Conservation (phyloP, 163 green algal genomes). For the Chlamydomonas reinhardtii region DNA sequence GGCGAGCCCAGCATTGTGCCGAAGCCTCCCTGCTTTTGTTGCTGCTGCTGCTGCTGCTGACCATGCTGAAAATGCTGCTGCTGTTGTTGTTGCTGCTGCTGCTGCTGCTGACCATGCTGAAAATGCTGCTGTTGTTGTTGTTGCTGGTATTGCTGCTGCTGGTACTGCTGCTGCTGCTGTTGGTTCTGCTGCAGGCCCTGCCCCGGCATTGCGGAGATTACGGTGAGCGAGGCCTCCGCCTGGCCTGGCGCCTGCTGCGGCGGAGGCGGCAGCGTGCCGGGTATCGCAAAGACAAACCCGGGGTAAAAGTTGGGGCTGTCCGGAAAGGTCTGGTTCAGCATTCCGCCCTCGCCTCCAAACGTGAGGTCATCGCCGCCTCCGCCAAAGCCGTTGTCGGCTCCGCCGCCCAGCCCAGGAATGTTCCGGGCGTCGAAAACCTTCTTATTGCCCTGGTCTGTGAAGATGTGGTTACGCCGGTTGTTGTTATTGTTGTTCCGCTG, state of each 20-base stretch:
- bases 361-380: not conserved
- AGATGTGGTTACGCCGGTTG: slow-evolving; percentile 24
- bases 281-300: slow-evolving; percentile 42
- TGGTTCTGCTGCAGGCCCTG: no score
- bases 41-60: not conserved
- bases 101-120: no score
- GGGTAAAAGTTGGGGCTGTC: slow-evolving; percentile 53
- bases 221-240: no score
- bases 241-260: not conserved
- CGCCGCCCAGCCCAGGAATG: slow-evolving; percentile 41
- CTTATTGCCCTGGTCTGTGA: slow-evolving; percentile 18
- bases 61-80: no score
- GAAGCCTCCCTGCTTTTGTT: not conserved
- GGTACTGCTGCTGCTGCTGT: no score
- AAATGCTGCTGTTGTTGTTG: no score
- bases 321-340: slow-evolving; percentile 48
- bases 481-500: not conserved
- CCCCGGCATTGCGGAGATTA: no score
- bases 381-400: no score
- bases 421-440: slow-evolving; percentile 47
- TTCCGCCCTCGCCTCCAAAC: not conserved
- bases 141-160: not conserved
- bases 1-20: not conserved
- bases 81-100: no score
- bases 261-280: slow-evolving; percentile 9